Percentiles rank a stretch among this genome's conserved stretches.
phyloP scores from a whole-genome alignment of 768 basidiomycete species.

The Exsudoporus frostii region DNA sequence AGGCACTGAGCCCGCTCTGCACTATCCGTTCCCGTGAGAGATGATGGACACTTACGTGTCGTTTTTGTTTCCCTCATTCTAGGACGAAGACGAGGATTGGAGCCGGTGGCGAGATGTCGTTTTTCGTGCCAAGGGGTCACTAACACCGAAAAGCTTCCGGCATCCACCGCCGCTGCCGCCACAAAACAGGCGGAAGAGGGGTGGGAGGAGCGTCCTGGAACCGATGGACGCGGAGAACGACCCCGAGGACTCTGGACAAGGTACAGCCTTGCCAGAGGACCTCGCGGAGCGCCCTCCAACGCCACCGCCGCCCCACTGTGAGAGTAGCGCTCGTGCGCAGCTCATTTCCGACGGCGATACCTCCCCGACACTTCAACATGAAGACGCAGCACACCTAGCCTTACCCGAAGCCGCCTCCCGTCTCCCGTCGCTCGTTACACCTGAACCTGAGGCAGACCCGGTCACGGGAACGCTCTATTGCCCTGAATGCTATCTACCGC shows the following conservation, averaged over 20 bases:
- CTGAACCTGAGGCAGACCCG: slow-evolving; percentile 31
- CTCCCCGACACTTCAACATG: neutral
- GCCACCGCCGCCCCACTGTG: neutral
- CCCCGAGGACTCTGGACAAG: neutral
- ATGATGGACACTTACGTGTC: slow-evolving; percentile 1
- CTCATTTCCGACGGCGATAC: neutral
- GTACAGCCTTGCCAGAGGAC: neutral
- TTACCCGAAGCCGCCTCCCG: slow-evolving; percentile 48
- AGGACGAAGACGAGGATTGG: slow-evolving; percentile 90
- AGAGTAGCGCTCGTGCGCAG: neutral
- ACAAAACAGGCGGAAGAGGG: slow-evolving; percentile 56
- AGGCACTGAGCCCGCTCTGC: neutral
- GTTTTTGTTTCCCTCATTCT: neutral
- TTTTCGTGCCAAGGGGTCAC: slow-evolving; percentile 67
- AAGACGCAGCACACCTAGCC: slow-evolving; percentile 31
- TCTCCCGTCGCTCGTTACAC: slow-evolving; percentile 22
- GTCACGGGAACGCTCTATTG: slow-evolving; percentile 65
- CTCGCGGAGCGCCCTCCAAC: neutral
- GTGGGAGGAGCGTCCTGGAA: slow-evolving; percentile 37
- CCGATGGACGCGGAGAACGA: slow-evolving; percentile 1
- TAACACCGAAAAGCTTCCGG: slow-evolving; percentile 35
- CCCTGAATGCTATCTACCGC: slow-evolving; percentile 85
- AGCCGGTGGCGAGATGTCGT: slow-evolving; percentile 84
- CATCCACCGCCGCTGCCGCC: slow-evolving; percentile 47
- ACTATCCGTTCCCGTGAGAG: neutral